Evolutionary conservation across 2,329 filamentous ascomycete genomes (phyloP), one percentile per base, ranked within the genome.

Genomic region (Aspergillus japonicus): DNA sequence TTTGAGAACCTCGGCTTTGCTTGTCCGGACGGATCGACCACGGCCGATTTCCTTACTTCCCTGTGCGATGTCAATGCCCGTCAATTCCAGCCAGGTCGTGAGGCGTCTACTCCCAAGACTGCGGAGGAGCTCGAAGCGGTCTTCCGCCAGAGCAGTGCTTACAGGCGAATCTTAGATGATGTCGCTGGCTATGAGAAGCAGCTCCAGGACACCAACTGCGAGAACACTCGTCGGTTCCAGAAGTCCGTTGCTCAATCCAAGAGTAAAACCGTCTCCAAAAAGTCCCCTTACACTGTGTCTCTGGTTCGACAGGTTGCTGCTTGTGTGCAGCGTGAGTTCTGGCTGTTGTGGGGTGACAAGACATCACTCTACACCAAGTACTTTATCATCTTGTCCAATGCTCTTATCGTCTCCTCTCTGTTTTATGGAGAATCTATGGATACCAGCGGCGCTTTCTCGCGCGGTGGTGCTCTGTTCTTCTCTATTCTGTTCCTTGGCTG

Each of bases 331-430:
- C 84, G 91, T 47, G 90, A 95, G 73, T 87, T 91, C 60, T 92
- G 90, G 88, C 83, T 96, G 31, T 84, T 92, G 29, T 84, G 85
- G 70, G 90, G 90, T 44, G 90, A 96, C 74, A 87, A 83, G 61
- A 87, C 87, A 0, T 89, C 89, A 0, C 81, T 95, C 1, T 88
- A 87, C 73, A 94, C 90, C 47, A 95, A 94, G 66, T 82, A 89
- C 60, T 89, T 92, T 75, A 91, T 92, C 71, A 90, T 92, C 67
- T 76, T 94, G 59, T 83, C 88, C 59, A 90, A 91, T 71, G 84
- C 77, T 57, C 81, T 96, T 10, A 90, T 96, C 62, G 87, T 93
- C 56, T 89, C 90, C 1, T 91, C 88, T 2, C 80, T 95, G 19
- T 95, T 95, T 76, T 91, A 92, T 68, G 90, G 85, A 12, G 80